A percentile compares a stretch with the other conserved stretches of the same genome.
Conservation (phyloP, 1,284 basidiomycete genomes). For the Apiotrichum siamense region DNA sequence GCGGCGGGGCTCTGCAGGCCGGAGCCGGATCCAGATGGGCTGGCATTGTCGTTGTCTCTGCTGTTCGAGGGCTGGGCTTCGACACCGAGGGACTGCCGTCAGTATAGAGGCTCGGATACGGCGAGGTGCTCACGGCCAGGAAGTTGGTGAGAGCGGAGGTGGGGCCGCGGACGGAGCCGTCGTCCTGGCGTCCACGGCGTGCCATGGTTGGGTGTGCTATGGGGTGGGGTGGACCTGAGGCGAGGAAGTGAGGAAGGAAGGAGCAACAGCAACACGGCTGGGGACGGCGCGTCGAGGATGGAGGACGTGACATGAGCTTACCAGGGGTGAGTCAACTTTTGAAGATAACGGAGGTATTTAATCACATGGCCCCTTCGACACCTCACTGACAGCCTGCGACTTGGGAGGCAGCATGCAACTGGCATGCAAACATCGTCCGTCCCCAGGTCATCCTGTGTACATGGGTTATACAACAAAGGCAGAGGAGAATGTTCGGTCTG, state of each 20-base stretch:
- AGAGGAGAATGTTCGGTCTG: too few relatives aligned
- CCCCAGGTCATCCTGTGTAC: too few relatives aligned
- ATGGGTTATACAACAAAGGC: too few relatives aligned
- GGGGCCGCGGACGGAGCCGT: conserved; percentile 64
- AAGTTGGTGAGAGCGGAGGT: conserved; percentile 89
- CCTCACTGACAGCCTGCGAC: too few relatives aligned
- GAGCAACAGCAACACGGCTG: background rate
- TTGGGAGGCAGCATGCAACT: too few relatives aligned
- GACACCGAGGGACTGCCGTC: conserved; percentile 41
- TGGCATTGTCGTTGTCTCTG: conserved; percentile 3
- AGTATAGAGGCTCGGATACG: background rate
- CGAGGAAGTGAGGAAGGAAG: too few relatives aligned
- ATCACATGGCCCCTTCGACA: too few relatives aligned
- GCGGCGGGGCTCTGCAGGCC: background rate
- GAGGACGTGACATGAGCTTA: background rate
- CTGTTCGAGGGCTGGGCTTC: conserved; percentile 25
- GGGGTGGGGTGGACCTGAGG: too few relatives aligned
- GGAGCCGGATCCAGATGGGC: conserved; percentile 12
- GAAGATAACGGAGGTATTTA: too few relatives aligned
- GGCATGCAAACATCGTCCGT: too few relatives aligned
- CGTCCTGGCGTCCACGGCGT: background rate
- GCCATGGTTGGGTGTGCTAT: background rate
- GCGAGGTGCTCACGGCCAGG: conserved; percentile 68
- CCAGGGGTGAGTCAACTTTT: background rate
- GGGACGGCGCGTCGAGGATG: background rate